phyloP scores from a whole-genome alignment of 208 protist species.

The Leishmania martiniquensis region DNA sequence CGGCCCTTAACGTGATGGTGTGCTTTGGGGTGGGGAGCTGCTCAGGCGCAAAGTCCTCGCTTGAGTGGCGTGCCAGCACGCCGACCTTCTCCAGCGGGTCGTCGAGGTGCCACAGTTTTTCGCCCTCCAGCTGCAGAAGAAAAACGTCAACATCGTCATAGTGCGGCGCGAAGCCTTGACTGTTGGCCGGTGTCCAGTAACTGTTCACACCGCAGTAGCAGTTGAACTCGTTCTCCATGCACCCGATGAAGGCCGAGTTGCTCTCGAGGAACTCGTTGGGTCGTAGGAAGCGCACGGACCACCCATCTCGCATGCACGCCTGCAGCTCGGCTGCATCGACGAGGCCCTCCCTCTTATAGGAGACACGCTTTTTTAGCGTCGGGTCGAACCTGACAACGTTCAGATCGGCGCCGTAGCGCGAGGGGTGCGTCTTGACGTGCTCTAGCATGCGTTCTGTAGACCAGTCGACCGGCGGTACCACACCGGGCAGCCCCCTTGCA shows the following conservation, averaged over 20 bases:
- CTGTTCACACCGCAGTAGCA: conserved; percentile 92
- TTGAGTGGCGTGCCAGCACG: conserved; percentile 68
- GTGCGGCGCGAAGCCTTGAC: conserved; percentile 95
- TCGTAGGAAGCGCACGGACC: conserved; percentile 85
- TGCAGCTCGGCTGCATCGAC: conserved; percentile 40
- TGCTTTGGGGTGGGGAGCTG: conserved; percentile 75
- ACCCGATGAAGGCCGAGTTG: conserved; percentile 69
- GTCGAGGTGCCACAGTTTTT: conserved; percentile 94
- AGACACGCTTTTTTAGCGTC: conserved; percentile 44
- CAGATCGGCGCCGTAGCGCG: conserved; percentile 51
- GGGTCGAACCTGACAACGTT: conserved; percentile 62
- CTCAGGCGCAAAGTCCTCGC: conserved; percentile 83
- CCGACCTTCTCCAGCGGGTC: conserved; percentile 58
- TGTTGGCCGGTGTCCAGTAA: conserved; percentile 93
- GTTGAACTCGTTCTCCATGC: conserved; percentile 87
- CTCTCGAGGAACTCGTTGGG: conserved; percentile 70
- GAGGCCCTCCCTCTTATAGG: conserved; percentile 33
- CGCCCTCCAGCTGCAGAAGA: conserved; percentile 94
- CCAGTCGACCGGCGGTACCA: conserved; percentile 52
- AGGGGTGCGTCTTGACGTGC: conserved; percentile 24
- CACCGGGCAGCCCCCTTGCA: conserved; percentile 23
- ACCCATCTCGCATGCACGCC: conserved; percentile 68
- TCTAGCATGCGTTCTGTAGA: conserved; percentile 58
- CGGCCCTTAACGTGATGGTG: conserved; percentile 69
- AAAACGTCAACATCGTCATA: conserved; percentile 97